Conservation (phyloP, 768 basidiomycete species). For the Mycena filopes region DNA sequence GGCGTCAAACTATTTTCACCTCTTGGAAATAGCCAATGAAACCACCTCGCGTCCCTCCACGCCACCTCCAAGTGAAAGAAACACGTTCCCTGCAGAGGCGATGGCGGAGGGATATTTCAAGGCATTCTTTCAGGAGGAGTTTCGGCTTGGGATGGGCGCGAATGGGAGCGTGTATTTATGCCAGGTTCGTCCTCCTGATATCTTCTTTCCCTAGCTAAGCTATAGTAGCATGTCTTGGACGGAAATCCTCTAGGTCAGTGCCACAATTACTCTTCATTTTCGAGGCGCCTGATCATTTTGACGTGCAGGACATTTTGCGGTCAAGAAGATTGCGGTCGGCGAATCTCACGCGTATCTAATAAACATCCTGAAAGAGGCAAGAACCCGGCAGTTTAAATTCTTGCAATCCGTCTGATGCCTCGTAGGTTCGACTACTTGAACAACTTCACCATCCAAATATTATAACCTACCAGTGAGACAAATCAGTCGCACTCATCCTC, state of each 20-base stretch:
- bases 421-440: conserved; percentile 86
- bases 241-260: conserved; percentile 81
- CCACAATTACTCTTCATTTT: conserved; percentile 15
- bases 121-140: conserved; percentile 92
- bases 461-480: conserved; percentile 83
- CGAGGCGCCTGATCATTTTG: conserved; percentile 6
- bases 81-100: conserved; percentile 69
- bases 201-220: not conserved
- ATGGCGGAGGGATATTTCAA: conserved; percentile 96
- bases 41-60: conserved; percentile 61
- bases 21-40: conserved; percentile 80
- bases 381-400: conserved; percentile 18
- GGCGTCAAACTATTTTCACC: conserved; percentile 83
- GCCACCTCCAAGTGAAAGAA: conserved; percentile 49
- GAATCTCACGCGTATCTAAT: conserved; percentile 88
- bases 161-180: conserved; percentile 92
- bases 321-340: conserved; percentile 97
- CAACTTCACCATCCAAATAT: conserved; percentile 92
- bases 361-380: conserved; percentile 80
- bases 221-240: conserved; percentile 80
- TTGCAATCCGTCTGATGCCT: not conserved
- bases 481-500: not conserved
- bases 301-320: conserved; percentile 84
- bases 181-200: conserved; percentile 61
- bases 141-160: conserved; percentile 92